Evolutionary conservation across 352 stramenopile species (phyloP), one percentile per base, ranked within the genome.

Genomic region (Pythium plurisporium): DNA sequence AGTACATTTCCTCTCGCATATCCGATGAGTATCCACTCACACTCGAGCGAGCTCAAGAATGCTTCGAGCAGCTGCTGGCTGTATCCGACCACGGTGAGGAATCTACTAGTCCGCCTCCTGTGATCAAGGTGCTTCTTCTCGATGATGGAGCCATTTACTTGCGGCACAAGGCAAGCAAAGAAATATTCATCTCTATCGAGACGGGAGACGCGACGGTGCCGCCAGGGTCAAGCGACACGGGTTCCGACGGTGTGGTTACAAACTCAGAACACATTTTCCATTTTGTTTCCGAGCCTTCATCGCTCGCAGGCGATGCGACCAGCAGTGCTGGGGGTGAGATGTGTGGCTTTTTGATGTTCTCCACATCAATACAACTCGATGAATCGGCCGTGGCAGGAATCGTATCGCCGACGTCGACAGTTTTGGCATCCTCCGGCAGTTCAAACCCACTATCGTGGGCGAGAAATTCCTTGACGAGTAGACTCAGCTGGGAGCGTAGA

Each of bases 281-380:
- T 51, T 87, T 87, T 36, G 64, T 87, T 1, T 78, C 79, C 2
- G 75, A 89, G 27, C 79, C 82, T 12, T 79, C 69, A 5, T 66
- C 73, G 31, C 41, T 86, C 7, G 36, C 37, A 0, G 42, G 30
- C 3, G 62, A 49, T 29, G 41, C 40, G 29, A 71, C 69, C 19
- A 62, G 47, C 5, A 64, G 58, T 3, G 37, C 64, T 0, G 43
- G 66, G 0, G 74, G 70, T 8, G 75, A 89, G 26, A 89, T 90
- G 80, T 74, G 65, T 31, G 83, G 81, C 37, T 93, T 88, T 40
- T 64, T 93, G 20, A 89, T 91, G 77, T 64, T 90, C 19, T 80
- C 79, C 2, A 67, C 74, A 10, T 66, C 69, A 6, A 67, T 73
- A 27, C 64, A 73, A 20, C 55, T 86, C 3, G 72, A 87, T 36